A percentile compares a stretch with the other conserved stretches of the same genome.
Conservation (phyloP, 2,329 filamentous ascomycete species). For the Laburnicola sp. region DNA sequence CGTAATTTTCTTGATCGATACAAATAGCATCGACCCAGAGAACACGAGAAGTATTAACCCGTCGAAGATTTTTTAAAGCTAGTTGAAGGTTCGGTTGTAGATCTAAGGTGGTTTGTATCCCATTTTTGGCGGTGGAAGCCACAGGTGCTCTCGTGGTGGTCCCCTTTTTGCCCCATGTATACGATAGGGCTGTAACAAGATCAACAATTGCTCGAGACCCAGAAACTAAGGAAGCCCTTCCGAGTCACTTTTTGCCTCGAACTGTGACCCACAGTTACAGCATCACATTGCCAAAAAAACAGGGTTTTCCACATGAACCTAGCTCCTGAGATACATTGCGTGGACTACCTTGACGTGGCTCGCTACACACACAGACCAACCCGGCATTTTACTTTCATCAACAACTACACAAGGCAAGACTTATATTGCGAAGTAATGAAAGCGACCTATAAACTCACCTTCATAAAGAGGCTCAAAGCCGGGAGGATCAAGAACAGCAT, state of each 20-base stretch:
- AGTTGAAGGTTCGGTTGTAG: not conserved
- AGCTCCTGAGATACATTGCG: too few species aligned
- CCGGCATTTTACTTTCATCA: too few species aligned
- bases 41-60: not conserved
- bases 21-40: constrained; percentile 20
- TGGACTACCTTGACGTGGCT: too few species aligned
- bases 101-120: not conserved
- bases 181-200: not conserved
- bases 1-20: constrained; percentile 12
- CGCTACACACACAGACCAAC: too few species aligned
- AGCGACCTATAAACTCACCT: not conserved
- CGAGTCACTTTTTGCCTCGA: too few species aligned
- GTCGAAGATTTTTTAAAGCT: constrained; percentile 3
- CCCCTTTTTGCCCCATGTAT: not conserved
- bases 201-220: not conserved
- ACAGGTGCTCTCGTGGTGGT: not conserved
- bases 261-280: too few species aligned
- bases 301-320: too few species aligned
- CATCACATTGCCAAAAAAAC: too few species aligned
- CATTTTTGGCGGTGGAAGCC: not conserved
- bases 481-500: constrained; percentile 1
- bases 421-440: too few species aligned
- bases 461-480: constrained; percentile 1
- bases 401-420: too few species aligned
- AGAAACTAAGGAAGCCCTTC: too few species aligned